phyloP scores from a whole-genome alignment of 495 filamentous ascomycete species.

The Copromyces sp. region DNA sequence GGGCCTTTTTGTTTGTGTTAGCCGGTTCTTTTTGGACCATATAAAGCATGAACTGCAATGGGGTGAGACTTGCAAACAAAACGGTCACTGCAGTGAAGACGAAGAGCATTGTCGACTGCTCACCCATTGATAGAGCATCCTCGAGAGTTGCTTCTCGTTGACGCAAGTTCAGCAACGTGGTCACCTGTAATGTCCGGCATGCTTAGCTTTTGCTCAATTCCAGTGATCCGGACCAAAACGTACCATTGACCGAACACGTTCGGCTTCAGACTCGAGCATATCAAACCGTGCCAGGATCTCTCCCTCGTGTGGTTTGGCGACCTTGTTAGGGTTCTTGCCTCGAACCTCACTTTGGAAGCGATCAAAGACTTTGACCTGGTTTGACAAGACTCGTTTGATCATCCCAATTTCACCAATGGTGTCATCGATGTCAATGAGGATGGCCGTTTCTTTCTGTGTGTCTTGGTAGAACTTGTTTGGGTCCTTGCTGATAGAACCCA shows the following conservation, averaged over 20 bases:
- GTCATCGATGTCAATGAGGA: slow-evolving; percentile 2
- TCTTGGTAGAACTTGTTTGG: slow-evolving; percentile 5
- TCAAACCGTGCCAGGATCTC: not conserved
- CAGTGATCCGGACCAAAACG: not conserved
- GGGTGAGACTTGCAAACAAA: not conserved
- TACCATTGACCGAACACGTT: slow-evolving; percentile 6
- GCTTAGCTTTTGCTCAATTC: not conserved
- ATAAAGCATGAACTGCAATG: not conserved
- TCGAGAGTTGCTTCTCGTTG: slow-evolving; percentile 5
- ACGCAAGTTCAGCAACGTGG: slow-evolving; percentile 2
- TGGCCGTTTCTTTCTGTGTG: slow-evolving; percentile 2
- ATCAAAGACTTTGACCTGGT: not conserved
- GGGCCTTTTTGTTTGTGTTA: not conserved
- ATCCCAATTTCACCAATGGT: slow-evolving; percentile 7
- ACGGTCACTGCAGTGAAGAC: slow-evolving; percentile 6
- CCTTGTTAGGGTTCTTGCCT: not conserved
- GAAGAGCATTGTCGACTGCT: slow-evolving; percentile 7
- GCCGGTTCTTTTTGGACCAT: not conserved
- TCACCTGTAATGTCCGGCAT: not conserved
- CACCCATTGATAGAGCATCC: slow-evolving; percentile 3
- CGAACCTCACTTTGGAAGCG: not conserved
- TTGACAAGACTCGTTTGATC: slow-evolving; percentile 4
- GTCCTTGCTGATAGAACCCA: slow-evolving; percentile 7
- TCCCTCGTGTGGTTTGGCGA: not conserved
- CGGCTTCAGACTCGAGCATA: slow-evolving; percentile 2